Conservation (phyloP, 2,329 filamentous ascomycete genomes). For the Colletotrichum sp. region DNA sequence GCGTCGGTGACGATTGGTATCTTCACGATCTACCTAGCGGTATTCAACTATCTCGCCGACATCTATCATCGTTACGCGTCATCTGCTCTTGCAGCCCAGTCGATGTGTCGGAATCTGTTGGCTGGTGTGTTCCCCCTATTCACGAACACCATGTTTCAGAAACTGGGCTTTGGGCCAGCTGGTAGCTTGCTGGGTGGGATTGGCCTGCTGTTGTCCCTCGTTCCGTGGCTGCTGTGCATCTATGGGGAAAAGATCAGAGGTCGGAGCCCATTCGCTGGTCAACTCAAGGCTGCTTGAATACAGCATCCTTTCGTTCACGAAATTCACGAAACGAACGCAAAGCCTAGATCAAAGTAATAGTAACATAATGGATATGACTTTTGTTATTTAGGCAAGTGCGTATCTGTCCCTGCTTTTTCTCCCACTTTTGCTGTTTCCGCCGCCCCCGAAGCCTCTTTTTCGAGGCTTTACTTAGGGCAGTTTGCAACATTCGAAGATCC, state of each 20-base stretch:
- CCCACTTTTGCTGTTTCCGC: background rate
- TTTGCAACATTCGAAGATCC: background rate
- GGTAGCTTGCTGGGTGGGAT: conserved; percentile 66
- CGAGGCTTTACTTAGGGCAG: background rate
- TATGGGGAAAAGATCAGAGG: conserved; percentile 67
- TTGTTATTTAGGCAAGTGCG: background rate
- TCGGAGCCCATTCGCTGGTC: conserved; percentile 64
- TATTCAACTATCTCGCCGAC: conserved; percentile 74
- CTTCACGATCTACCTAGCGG: conserved; percentile 70
- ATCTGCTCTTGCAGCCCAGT: conserved; percentile 70
- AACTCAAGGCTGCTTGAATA: background rate
- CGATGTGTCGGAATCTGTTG: conserved; percentile 69
- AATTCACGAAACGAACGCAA: rapidly evolving
- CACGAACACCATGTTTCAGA: conserved; percentile 55
- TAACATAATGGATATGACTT: background rate
- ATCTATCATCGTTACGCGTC: conserved; percentile 71
- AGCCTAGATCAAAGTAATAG: background rate
- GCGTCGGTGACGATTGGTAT: conserved; percentile 70
- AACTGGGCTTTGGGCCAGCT: conserved; percentile 63
- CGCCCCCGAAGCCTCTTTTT: background rate
- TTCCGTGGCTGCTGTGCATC: conserved; percentile 71
- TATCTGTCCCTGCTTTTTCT: background rate
- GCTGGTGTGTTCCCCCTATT: conserved; percentile 66
- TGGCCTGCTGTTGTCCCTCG: conserved; percentile 57
- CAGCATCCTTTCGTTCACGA: background rate